Evolutionary conservation across 2,329 filamentous ascomycete genomes (phyloP).

Genomic region (Venturia pyrina): DNA sequence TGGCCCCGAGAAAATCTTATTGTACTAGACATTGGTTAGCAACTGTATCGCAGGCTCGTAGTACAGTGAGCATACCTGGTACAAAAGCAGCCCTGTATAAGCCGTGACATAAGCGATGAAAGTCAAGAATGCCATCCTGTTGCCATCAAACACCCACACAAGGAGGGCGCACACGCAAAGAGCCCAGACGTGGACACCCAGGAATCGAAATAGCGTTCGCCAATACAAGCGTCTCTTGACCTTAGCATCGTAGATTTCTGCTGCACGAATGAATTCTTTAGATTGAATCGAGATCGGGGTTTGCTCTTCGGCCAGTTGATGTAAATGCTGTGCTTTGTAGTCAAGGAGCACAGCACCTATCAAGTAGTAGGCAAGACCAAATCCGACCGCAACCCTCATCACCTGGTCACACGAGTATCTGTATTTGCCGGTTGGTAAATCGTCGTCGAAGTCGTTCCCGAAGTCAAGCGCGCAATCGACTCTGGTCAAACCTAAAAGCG

Average conservation of each 20-base stretch:
- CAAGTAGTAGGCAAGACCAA: slow-evolving; percentile 48
- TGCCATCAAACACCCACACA: slow-evolving; percentile 42
- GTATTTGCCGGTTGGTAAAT: slow-evolving; percentile 1
- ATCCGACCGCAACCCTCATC: slow-evolving; percentile 40
- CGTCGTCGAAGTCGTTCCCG: slow-evolving; percentile 1
- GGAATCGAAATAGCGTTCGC: slow-evolving; percentile 38
- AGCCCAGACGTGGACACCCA: slow-evolving; percentile 44
- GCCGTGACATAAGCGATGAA: slow-evolving; percentile 40
- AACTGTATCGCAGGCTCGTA: neutral
- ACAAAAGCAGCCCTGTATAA: slow-evolving; percentile 44
- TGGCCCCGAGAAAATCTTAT: slow-evolving; percentile 41
- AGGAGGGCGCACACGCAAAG: slow-evolving; percentile 39
- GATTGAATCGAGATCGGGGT: slow-evolving; percentile 31
- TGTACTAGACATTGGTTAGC: slow-evolving; percentile 20
- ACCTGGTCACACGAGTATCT: slow-evolving; percentile 21
- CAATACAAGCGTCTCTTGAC: slow-evolving; percentile 42
- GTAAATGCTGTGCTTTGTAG: slow-evolving; percentile 42
- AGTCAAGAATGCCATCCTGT: slow-evolving; percentile 34
- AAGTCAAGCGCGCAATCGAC: slow-evolving; percentile 10
- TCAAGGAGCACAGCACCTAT: slow-evolving; percentile 48
- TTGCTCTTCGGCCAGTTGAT: slow-evolving; percentile 34
- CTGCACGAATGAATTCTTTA: slow-evolving; percentile 32
- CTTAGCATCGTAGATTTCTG: slow-evolving; percentile 35
- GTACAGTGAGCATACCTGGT: slow-evolving; percentile 35
- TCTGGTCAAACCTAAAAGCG: slow-evolving; percentile 30